These are phyloP conservation scores for Emydomyces testavorans DNA, from an alignment of 2,329 filamentous ascomycete species.

Conservation along the genomic window DNA sequence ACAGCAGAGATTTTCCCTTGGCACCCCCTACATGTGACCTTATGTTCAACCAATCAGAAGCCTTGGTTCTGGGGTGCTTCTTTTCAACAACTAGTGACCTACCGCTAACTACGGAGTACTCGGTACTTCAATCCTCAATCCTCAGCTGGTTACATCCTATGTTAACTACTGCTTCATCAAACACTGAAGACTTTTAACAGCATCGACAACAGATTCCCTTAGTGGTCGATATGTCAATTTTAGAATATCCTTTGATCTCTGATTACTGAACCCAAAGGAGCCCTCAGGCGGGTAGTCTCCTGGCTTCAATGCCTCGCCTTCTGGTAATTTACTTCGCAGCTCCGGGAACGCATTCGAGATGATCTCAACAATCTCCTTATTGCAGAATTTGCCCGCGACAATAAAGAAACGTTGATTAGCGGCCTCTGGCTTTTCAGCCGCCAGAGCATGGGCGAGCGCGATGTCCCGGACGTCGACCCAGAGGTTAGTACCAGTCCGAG, in stretches of 20 bases:
- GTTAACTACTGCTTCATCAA: not conserved
- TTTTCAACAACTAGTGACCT: too few species aligned
- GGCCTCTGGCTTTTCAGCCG: slow-evolving; percentile 37
- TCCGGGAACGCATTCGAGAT: slow-evolving; percentile 36
- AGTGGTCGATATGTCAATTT: slow-evolving; percentile 29
- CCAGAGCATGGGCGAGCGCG: slow-evolving; percentile 38
- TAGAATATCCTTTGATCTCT: slow-evolving; percentile 31
- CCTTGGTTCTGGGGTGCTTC: too few species aligned
- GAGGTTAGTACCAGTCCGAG: slow-evolving; percentile 47
- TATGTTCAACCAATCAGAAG: too few species aligned
- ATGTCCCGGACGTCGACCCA: slow-evolving; percentile 46
- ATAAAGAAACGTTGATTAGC: slow-evolving; percentile 38
- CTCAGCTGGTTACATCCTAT: too few species aligned
- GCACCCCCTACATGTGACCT: too few species aligned
- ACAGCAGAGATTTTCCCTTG: too few species aligned
- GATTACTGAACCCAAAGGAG: slow-evolving; percentile 30
- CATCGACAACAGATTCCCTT: slow-evolving; percentile 17
- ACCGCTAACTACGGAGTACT: too few species aligned
- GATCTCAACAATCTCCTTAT: slow-evolving; percentile 34
- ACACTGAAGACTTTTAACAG: slow-evolving; percentile 17
- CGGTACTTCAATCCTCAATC: too few species aligned
- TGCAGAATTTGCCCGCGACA: slow-evolving; percentile 32
- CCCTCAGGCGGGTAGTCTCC: slow-evolving; percentile 22
- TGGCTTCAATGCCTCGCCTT: slow-evolving; percentile 21
- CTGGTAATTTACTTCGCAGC: slow-evolving; percentile 32